Evolutionary conservation across 192 early-diverging fungal genomes (phyloP).

Genomic region (Coemansia sp.): DNA sequence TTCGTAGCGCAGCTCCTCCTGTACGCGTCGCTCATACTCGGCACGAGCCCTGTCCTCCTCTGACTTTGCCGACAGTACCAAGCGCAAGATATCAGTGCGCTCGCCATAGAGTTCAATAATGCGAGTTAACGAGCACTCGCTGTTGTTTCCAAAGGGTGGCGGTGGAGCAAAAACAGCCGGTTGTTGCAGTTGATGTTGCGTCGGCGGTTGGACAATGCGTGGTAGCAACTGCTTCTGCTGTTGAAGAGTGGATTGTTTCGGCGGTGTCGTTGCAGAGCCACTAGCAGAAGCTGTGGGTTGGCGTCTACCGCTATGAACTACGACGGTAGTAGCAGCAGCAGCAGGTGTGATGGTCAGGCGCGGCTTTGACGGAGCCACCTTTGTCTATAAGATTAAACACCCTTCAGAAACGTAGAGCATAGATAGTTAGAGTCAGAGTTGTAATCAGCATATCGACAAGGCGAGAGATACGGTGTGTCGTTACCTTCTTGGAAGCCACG

Average conservation of each 20-base stretch:
- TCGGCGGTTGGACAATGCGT: not conserved
- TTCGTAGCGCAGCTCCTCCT: constrained; percentile 52
- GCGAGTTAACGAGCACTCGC: constrained; percentile 26
- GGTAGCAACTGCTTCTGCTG: not conserved
- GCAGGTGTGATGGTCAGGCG: not conserved
- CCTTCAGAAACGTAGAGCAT: not conserved
- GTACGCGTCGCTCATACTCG: constrained; percentile 46
- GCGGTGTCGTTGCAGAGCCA: not conserved
- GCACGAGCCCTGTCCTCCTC: constrained; percentile 48
- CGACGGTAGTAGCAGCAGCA: not conserved
- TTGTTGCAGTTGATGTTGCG: constrained; percentile 1
- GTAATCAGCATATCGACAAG: not conserved
- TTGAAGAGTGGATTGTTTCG: not conserved
- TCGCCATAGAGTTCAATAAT: constrained; percentile 48
- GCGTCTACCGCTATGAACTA: not conserved
- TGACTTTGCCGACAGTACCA: constrained; percentile 47
- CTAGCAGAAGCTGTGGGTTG: not conserved
- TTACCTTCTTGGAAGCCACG: not conserved
- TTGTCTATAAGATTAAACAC: constrained; percentile 5
- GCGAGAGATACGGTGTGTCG: not conserved
- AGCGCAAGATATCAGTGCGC: constrained; percentile 38
- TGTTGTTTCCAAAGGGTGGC: constrained; percentile 20
- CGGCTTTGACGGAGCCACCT: not conserved
- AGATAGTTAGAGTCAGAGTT: not conserved
- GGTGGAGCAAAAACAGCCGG: constrained; percentile 15